Conservation (phyloP, 2,329 filamentous ascomycete species). For the Malbranchea zuffiana region DNA sequence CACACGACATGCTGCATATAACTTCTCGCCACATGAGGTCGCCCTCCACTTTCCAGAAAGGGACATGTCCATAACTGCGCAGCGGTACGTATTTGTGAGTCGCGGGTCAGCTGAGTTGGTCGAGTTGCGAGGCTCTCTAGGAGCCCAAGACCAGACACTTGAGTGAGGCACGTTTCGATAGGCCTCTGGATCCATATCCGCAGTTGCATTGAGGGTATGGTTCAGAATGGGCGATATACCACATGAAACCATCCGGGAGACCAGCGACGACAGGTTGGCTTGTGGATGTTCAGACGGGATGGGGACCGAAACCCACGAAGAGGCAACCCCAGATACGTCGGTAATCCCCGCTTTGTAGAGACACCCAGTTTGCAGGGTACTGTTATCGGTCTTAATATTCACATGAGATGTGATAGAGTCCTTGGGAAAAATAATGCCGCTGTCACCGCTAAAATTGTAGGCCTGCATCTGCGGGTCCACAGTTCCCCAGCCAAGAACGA, state of each 20-base stretch:
- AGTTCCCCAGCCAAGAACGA: conserved; percentile 46
- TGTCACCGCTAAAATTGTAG: conserved; percentile 47
- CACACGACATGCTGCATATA: conserved; percentile 48
- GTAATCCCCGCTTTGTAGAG: conserved; percentile 38
- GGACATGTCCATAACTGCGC: conserved; percentile 43
- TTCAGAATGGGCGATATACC: conserved; percentile 53
- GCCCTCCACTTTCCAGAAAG: conserved; percentile 48
- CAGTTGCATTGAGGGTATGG: conserved; percentile 42
- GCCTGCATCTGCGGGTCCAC: conserved; percentile 46
- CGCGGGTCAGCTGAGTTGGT: conserved; percentile 22
- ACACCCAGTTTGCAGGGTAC: conserved; percentile 42
- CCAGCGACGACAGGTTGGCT: conserved; percentile 25
- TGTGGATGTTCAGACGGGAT: conserved; percentile 20
- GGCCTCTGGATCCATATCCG: conserved; percentile 33
- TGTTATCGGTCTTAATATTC: conserved; percentile 25
- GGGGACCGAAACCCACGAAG: conserved; percentile 42
- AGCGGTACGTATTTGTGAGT: conserved; percentile 37
- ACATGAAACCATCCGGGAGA: conserved; percentile 41
- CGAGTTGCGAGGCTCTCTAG: conserved; percentile 44
- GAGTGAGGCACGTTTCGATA: conserved; percentile 44
- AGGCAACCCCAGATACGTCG: conserved; percentile 36
- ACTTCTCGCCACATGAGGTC: conserved; percentile 42
- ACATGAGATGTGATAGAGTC: conserved; percentile 34
- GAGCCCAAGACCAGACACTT: conserved; percentile 51
- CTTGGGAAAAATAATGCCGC: conserved; percentile 41